Evolutionary conservation across 306 rosid genomes (phyloP).

Genomic region (Corylus americana): DNA sequence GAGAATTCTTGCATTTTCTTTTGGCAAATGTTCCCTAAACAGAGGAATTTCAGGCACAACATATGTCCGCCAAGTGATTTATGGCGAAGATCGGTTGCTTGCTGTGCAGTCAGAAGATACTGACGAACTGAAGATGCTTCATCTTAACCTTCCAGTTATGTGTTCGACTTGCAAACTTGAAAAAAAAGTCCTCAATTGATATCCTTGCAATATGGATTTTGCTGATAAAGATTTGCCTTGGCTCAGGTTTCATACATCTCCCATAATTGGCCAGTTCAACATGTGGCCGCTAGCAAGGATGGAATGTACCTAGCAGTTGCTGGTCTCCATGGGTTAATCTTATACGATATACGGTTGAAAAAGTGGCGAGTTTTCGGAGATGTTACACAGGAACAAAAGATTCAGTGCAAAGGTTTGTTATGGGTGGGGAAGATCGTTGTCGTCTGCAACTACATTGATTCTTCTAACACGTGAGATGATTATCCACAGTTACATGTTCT

Average conservation of each 20-base stretch:
- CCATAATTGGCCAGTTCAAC: slow-evolving; percentile 97
- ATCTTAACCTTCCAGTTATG: slow-evolving; percentile 95
- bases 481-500: slow-evolving; percentile 28
- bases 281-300: slow-evolving; percentile 94
- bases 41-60: slow-evolving; percentile 96
- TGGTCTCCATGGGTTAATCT: slow-evolving; percentile 89
- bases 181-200: slow-evolving; percentile 1
- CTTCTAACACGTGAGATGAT: slow-evolving; percentile 82
- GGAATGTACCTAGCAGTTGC: slow-evolving; percentile 93
- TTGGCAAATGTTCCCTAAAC: slow-evolving; percentile 96
- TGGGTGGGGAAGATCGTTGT: slow-evolving; percentile 98
- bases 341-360: slow-evolving; percentile 83
- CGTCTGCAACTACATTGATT: slow-evolving; percentile 85
- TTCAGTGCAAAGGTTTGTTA: slow-evolving; percentile 91
- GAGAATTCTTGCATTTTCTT: slow-evolving; percentile 85
- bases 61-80: slow-evolving; percentile 85
- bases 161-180: slow-evolving; percentile 34
- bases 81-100: slow-evolving; percentile 85
- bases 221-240: slow-evolving; percentile 37
- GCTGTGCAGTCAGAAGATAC: slow-evolving; percentile 95
- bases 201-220: slow-evolving; percentile 30
- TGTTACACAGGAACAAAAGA: slow-evolving; percentile 89
- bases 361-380: slow-evolving; percentile 96
- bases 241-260: slow-evolving; percentile 92
- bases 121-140: slow-evolving; percentile 92